Percentiles rank a stretch among this genome's conserved stretches.
phyloP scores from a whole-genome alignment of 768 basidiomycete genomes.

The Asterophora lycoperdoides region DNA sequence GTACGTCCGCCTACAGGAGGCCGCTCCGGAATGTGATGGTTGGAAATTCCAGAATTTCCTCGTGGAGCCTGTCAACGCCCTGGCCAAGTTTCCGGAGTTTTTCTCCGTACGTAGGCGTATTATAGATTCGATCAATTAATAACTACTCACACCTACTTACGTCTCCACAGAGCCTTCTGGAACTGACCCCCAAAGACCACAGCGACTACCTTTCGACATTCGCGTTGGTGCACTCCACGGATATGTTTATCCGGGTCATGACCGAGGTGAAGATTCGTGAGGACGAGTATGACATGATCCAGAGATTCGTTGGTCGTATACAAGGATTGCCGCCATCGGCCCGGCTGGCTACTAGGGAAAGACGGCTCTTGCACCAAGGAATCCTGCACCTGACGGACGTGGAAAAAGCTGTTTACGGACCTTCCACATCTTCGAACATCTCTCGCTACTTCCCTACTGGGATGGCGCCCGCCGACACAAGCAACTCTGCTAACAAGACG shows the following conservation, averaged over 20 bases:
- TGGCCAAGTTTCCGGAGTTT: constrained; percentile 66
- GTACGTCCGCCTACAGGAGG: constrained; percentile 70
- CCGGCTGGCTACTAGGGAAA: constrained; percentile 63
- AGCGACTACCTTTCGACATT: constrained; percentile 67
- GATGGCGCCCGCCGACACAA: constrained; percentile 6
- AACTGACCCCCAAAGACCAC: constrained; percentile 66
- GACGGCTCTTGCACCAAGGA: constrained; percentile 72
- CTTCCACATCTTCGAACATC: constrained; percentile 10
- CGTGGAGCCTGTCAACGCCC: constrained; percentile 68
- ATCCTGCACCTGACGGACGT: constrained; percentile 42
- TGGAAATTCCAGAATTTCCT: constrained; percentile 68
- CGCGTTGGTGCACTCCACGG: constrained; percentile 60
- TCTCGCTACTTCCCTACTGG: constrained; percentile 8
- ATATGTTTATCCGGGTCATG: constrained; percentile 70
- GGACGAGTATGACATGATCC: constrained; percentile 78
- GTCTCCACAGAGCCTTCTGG: constrained; percentile 54
- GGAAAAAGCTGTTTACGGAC: constrained; percentile 17
- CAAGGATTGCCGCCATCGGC: constrained; percentile 50
- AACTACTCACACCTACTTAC: background rate
- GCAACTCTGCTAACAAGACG: constrained; percentile 20
- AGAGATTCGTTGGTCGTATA: constrained; percentile 54
- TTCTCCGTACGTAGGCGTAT: constrained; percentile 57
- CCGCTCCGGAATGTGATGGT: constrained; percentile 46
- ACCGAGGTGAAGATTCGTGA: constrained; percentile 83
- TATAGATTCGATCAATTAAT: too few relatives aligned